These are phyloP conservation scores for Trichoderma atroviride DNA, from an alignment of 2,329 filamentous ascomycete species.

Conservation along the genomic window DNA sequence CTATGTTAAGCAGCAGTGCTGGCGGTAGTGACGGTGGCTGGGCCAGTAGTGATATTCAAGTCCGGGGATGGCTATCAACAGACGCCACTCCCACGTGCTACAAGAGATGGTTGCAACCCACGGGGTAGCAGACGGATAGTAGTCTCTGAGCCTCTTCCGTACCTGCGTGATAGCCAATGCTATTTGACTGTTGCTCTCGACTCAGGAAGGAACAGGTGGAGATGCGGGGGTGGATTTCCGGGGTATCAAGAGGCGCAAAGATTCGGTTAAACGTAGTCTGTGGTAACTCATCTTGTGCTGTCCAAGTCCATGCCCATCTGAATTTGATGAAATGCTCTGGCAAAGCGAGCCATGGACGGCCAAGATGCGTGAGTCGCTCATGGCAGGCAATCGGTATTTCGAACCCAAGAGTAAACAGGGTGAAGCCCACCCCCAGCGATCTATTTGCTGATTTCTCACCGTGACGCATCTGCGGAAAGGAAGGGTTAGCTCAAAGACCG, in stretches of 20 bases:
- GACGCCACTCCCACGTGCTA: conserved; percentile 3
- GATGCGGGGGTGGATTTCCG: conserved; percentile 4
- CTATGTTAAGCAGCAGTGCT: not conserved
- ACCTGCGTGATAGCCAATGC: not conserved
- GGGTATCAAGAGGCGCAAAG: conserved; percentile 9
- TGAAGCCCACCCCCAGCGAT: not conserved
- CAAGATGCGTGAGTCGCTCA: not conserved
- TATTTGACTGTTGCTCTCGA: not conserved
- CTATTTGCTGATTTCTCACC: conserved; percentile 5
- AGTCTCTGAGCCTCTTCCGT: not conserved
- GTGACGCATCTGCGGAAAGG: not conserved
- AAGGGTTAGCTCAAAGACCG: not conserved
- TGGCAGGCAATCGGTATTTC: not conserved
- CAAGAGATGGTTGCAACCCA: not conserved
- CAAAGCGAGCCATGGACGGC: not conserved
- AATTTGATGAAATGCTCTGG: not conserved
- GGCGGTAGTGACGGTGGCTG: not conserved
- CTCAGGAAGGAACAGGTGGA: not conserved
- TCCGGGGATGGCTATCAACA: not conserved
- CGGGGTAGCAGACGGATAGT: not conserved
- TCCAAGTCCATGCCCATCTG: not conserved
- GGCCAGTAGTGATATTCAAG: not conserved
- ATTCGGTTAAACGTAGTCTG: not conserved
- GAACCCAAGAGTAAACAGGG: not conserved
- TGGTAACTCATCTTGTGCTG: not conserved